Conservation (phyloP, 2,329 filamentous ascomycete species). For the Aschersonia sp. region DNA sequence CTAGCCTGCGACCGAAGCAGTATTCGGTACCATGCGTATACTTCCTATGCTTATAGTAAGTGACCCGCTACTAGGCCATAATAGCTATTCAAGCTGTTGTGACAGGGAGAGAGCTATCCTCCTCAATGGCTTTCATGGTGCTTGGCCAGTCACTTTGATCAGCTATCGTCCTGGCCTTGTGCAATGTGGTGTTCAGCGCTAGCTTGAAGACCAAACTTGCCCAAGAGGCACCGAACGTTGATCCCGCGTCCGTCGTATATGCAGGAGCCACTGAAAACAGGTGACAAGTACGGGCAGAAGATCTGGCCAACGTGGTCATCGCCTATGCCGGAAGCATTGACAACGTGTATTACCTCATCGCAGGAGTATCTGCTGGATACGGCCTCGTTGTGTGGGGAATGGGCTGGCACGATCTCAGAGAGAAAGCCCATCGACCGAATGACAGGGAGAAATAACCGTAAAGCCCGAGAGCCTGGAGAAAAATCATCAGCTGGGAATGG, state of each 20-base stretch:
- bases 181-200: background rate
- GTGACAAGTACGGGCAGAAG: background rate
- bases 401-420: background rate
- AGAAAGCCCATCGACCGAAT: background rate
- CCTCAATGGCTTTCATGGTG: background rate
- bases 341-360: background rate
- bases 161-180: background rate
- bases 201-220: background rate
- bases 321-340: background rate
- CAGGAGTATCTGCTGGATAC: constrained; percentile 10
- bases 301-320: background rate
- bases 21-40: background rate
- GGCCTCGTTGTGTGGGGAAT: constrained; percentile 4
- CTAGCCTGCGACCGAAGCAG: background rate
- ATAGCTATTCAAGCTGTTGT: background rate
- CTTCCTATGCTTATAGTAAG: background rate
- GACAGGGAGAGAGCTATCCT: background rate
- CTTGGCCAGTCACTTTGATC: background rate
- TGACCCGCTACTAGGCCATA: background rate
- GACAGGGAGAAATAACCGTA: no score
- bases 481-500: no score
- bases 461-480: no score
- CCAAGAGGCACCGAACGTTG: background rate
- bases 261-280: background rate
- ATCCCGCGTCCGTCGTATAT: background rate